Base-by-base conservation (phyloP, 2,329 filamentous ascomycete genomes). In the Fusarium subglutinans region DNA sequence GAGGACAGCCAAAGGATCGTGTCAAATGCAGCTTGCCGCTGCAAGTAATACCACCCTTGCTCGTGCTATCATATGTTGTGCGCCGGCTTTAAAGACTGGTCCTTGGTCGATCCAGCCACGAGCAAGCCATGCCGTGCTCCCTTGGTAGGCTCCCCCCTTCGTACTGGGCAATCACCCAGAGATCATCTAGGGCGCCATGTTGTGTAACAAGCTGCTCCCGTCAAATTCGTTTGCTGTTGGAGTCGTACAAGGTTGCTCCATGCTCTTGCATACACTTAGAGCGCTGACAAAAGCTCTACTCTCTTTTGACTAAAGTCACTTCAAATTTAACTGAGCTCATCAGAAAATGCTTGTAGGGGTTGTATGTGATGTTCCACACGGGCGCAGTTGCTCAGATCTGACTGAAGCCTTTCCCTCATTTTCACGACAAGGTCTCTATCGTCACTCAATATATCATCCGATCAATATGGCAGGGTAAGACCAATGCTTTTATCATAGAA, bases 1-100 rank as follows among this genome's bases (percentile, higher is more conserved):
- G 76, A 71, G 76, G 75, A 61, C 76, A 75, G 53, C 44, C 66
- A 61, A 56, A 70, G 66, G 38, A 70, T 70, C 55, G 47, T 69
- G 73, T 70, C 57, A 66, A 77, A 74, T 77, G 76, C 74, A 74
- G 61, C 62, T 66, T 77, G 63, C 76, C 76, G 76, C 76, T 78
- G 76, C 76, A 72, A 69, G 76, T 67, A 72, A 76, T 75, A 63
- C 61, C 55, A 63, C 43, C 64, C 76, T 58, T 71, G 59, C 24
- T 68, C 33, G 41, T 51, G 43, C 20, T 54, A 41, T 28, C 30
- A n/a, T 47, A 38, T 68, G 37, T 26, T 58, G 35, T 65, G 61
- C 56, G 30, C 40, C 50, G 37, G 51, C 38, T 37, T 54, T 48
- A 18, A 55, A 43, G 48, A 26, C 30, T 63, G 28, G 43, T 28